Evolutionary conservation across 164 flowering plant species (phyloP).

Genomic region (Piper longum): DNA sequence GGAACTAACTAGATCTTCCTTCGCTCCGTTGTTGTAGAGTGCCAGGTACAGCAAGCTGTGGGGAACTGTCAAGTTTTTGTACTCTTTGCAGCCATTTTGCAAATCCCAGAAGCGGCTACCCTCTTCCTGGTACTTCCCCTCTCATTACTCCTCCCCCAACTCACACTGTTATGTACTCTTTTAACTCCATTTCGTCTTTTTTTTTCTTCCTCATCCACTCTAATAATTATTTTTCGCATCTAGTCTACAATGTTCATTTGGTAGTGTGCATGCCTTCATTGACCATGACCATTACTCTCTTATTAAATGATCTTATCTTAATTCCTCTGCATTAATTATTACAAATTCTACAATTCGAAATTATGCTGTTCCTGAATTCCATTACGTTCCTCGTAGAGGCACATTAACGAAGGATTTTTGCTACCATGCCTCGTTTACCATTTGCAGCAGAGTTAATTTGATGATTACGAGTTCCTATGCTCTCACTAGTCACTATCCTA

Average conservation of each 20-base stretch:
- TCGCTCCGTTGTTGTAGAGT: constrained; percentile 18
- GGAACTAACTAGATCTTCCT: too few species aligned
- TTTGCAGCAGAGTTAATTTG: too few species aligned
- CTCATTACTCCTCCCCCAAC: neutral
- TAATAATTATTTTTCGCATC: too few species aligned
- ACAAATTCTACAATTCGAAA: too few species aligned
- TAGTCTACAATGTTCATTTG: neutral
- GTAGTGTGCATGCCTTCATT: neutral
- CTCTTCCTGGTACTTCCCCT: neutral
- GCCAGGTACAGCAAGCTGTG: constrained; percentile 45
- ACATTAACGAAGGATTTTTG: too few species aligned
- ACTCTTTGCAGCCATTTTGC: constrained; percentile 73
- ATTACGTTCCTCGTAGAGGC: too few species aligned
- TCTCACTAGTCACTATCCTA: too few species aligned
- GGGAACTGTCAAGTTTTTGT: constrained; percentile 47
- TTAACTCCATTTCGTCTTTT: neutral
- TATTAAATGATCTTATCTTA: neutral
- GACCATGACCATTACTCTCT: neutral
- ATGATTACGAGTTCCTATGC: too few species aligned
- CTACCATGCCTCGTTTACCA: too few species aligned
- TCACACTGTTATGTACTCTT: constrained; percentile 25
- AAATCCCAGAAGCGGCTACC: constrained; percentile 53
- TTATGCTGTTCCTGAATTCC: too few species aligned
- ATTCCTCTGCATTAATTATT: neutral
- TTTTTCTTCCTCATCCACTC: neutral